These are phyloP conservation scores for Ophiocytium majus DNA, from an alignment of 352 stramenopile species.

Conservation along the genomic window DNA sequence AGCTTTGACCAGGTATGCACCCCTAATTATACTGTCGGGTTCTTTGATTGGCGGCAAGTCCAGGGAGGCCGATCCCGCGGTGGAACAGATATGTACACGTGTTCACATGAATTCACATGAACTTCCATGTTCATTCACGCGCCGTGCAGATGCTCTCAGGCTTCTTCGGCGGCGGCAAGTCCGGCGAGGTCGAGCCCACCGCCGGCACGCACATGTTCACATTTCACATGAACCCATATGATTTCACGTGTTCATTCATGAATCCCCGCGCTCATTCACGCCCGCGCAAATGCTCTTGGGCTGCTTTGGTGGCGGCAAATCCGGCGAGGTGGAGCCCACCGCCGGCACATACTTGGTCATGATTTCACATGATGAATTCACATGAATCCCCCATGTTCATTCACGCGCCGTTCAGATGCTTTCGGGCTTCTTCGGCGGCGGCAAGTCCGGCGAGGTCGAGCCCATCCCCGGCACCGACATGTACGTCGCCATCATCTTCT, in stretches of 20 bases:
- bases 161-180: background rate
- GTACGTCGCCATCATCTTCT: conserved; percentile 67
- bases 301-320: conserved; percentile 2
- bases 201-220: conserved; percentile 63
- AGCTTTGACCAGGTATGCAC: conserved; percentile 1
- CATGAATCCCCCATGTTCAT: too few species aligned
- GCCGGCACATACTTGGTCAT: conserved; percentile 62
- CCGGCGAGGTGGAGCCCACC: conserved; percentile 24
- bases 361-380: too few species aligned
- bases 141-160: background rate
- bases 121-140: too few species aligned
- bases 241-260: too few species aligned
- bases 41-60: too few species aligned
- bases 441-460: conserved; percentile 12
- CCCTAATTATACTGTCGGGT: too few species aligned
- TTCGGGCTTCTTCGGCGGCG: conserved; percentile 8
- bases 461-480: conserved; percentile 59
- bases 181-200: conserved; percentile 24
- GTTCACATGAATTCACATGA: too few species aligned
- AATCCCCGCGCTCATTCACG: too few species aligned
- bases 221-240: too few species aligned
- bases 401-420: too few species aligned
- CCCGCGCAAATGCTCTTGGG: background rate
- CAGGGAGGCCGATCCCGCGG: too few species aligned
- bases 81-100: too few species aligned